Conservation (phyloP, 371 early-diverging fungal genomes). For the Zancudomyces culisetae region DNA sequence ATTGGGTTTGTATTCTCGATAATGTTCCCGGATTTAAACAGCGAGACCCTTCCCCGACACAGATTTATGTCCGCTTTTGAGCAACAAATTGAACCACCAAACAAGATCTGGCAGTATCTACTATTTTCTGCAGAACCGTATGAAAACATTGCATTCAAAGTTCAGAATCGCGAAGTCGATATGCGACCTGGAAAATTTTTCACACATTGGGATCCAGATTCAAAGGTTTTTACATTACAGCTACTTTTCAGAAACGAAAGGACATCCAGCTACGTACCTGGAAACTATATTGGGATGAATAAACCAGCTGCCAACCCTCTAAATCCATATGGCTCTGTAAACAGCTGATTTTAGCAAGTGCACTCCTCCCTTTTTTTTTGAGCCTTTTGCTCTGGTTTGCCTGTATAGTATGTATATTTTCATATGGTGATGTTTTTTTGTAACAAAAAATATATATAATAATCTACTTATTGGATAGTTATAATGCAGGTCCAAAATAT, state of each 20-base stretch:
- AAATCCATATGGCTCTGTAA: too few species aligned
- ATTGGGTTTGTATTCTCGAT: slow-evolving; percentile 85
- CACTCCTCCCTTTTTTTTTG: too few species aligned
- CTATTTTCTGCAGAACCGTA: slow-evolving; percentile 94
- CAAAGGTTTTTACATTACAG: slow-evolving; percentile 72
- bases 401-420: too few species aligned
- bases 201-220: slow-evolving; percentile 87
- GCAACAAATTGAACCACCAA: slow-evolving; percentile 79
- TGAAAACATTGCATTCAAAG: slow-evolving; percentile 86
- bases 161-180: slow-evolving; percentile 84
- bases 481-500: too few species aligned
- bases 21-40: slow-evolving; percentile 75
- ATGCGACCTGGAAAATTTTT: slow-evolving; percentile 51
- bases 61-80: slow-evolving; percentile 97
- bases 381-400: too few species aligned
- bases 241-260: slow-evolving; percentile 53
- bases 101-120: slow-evolving; percentile 77
- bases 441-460: too few species aligned
- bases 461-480: too few species aligned
- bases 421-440: too few species aligned
- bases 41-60: slow-evolving; percentile 59
- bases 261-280: background rate
- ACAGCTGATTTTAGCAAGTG: too few species aligned
- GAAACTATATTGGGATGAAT: background rate
- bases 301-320: background rate